phyloP scores from a whole-genome alignment of 1,139 yeast species.

The Blastobotrys proliferans region DNA sequence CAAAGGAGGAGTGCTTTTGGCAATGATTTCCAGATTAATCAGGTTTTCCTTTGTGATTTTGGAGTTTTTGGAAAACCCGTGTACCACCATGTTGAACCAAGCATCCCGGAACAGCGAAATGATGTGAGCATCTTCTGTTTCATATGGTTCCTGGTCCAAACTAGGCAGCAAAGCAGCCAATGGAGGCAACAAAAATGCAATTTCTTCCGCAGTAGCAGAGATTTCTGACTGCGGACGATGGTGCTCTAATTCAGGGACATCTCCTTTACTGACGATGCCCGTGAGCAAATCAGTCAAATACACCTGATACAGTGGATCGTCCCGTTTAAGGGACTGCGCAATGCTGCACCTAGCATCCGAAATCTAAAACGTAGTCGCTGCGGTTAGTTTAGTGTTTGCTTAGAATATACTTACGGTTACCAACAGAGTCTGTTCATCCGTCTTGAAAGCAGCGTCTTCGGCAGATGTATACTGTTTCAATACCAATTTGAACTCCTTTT shows the following conservation, averaged over 20 bases:
- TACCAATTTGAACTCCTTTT: constrained; percentile 55
- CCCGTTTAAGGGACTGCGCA: constrained; percentile 38
- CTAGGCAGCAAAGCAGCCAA: constrained; percentile 71
- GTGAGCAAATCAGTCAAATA: constrained; percentile 65
- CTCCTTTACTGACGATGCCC: constrained; percentile 73
- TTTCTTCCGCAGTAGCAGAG: constrained; percentile 70
- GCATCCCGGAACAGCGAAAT: constrained; percentile 70
- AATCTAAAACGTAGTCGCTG: constrained; percentile 11
- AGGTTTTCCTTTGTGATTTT: constrained; percentile 47
- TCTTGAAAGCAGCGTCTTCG: constrained; percentile 28
- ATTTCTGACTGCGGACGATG: constrained; percentile 80
- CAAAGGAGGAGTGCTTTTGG: constrained; percentile 85
- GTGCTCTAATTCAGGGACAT: constrained; percentile 71
- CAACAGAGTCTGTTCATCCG: constrained; percentile 25
- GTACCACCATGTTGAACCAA: constrained; percentile 93
- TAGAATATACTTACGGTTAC: constrained; percentile 23
- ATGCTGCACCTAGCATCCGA: constrained; percentile 33
- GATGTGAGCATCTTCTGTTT: constrained; percentile 45
- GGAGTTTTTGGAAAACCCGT: constrained; percentile 72
- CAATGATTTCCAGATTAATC: constrained; percentile 60
- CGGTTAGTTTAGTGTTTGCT: constrained; percentile 36
- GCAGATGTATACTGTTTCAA: constrained; percentile 39
- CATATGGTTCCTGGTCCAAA: constrained; percentile 42
- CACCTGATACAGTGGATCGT: constrained; percentile 48
- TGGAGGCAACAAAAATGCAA: constrained; percentile 64